These are phyloP conservation scores for Bremia lactucae DNA, from an alignment of 352 stramenopile species.

Conservation along the genomic window DNA sequence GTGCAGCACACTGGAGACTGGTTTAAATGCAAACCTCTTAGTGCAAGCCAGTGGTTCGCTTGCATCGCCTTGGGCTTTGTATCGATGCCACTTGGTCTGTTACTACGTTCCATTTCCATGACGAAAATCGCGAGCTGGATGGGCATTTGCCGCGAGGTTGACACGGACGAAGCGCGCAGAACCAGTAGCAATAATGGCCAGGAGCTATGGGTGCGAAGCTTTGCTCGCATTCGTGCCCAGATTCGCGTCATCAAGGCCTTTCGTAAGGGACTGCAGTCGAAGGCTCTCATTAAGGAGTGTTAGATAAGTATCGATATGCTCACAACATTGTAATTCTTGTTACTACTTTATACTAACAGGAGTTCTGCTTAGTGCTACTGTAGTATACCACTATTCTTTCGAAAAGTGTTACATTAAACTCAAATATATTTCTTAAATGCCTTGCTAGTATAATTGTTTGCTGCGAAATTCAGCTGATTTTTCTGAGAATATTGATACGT, in stretches of 20 bases:
- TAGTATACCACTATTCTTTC: no score
- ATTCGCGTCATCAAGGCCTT: constrained; percentile 61
- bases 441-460: no score
- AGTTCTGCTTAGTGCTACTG: no score
- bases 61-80: constrained; percentile 44
- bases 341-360: no score
- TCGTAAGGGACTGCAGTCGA: constrained; percentile 37
- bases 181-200: constrained; percentile 27
- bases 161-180: constrained; percentile 26
- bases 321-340: constrained; percentile 52
- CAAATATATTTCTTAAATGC: no score
- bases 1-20: constrained; percentile 87
- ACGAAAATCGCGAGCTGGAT: constrained; percentile 55
- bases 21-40: constrained; percentile 50
- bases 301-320: constrained; percentile 7
- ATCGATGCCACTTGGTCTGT: constrained; percentile 38
- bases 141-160: constrained; percentile 38
- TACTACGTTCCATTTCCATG: constrained; percentile 41
- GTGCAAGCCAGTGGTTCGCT: constrained; percentile 35
- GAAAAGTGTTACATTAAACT: no score
- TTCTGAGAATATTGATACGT: no score
- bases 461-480: no score
- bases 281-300: constrained; percentile 27
- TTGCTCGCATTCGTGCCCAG: constrained; percentile 44
- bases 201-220: constrained; percentile 44